Base-by-base conservation (phyloP, 1,284 basidiomycete genomes). In the Cutaneotrichosporon sp. region DNA sequence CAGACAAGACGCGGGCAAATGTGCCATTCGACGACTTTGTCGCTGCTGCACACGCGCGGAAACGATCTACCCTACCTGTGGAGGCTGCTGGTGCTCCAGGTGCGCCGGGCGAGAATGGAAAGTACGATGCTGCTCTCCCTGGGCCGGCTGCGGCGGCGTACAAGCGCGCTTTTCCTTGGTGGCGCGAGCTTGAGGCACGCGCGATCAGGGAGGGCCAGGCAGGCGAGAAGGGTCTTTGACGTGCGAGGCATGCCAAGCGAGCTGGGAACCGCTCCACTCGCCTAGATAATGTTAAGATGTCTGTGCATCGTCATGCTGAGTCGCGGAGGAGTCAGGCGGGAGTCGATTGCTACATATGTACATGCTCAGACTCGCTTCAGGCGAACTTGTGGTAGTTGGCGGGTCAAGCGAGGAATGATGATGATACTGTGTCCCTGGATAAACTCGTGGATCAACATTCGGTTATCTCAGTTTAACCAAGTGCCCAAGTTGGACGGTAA, bases 81-180 rank as follows among this genome's bases (percentile, higher is more conserved):
- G 75, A 69, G 38, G 73, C 72, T 42, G 51, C 71, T 46, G 52
- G 63, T 6, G 60, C 61, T 14, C 56, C 70, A 22, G 60, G 57
- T 18, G 58, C 38, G 26, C 55, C 56, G 16, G 66, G 69, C 21
- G 74, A 72, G 34, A 73, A 72, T 55, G 75, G 74, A 16, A 70
- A 74, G 34, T 57, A 66, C n/a, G 67, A 72, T 4, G 72, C 76
- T 0, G 75, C 73, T 8, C 51, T 51, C 1, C 74, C 74, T 0
- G 65, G 66, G 1, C 52, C 53, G 0, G 72, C 68, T 0, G 42
- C 66, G 4, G 60, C 31, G 3, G 73, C 69, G 50, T 76, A 73
- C 58, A 69, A 66, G 38, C 60, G 61, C 32, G 68, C 70, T 13
- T 61, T 71, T 4, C 61, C 60, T 6, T 71, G 72, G 70, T 76